These are phyloP conservation scores for Suhomyces panamericanus DNA, from an alignment of 1,139 yeast genomes.

Conservation along the genomic window DNA sequence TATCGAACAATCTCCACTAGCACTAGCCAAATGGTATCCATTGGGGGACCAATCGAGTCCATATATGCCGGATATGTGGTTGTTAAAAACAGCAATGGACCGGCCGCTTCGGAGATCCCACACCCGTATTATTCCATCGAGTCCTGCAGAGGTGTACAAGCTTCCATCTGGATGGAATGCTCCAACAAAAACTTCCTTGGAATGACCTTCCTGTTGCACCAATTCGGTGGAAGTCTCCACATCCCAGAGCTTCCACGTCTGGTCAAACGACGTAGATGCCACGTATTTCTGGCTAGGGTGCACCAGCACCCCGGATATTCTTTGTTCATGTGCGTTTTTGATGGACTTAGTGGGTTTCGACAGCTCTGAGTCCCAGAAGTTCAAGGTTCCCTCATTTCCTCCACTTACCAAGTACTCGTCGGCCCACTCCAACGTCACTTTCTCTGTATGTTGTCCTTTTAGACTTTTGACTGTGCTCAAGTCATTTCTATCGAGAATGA, in stretches of 20 bases:
- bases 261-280: slow-evolving; percentile 79
- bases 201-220: slow-evolving; percentile 79
- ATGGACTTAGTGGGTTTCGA: slow-evolving; percentile 21
- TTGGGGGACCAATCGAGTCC: slow-evolving; percentile 73
- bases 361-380: slow-evolving; percentile 41
- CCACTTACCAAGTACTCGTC: slow-evolving; percentile 46
- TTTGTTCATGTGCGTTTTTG: slow-evolving; percentile 44
- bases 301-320: slow-evolving; percentile 64
- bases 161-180: slow-evolving; percentile 79
- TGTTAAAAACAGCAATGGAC: slow-evolving; percentile 55
- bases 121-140: slow-evolving; percentile 69
- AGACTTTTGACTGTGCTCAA: slow-evolving; percentile 32
- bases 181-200: slow-evolving; percentile 66
- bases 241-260: slow-evolving; percentile 93
- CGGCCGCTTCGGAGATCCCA: slow-evolving; percentile 91
- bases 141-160: slow-evolving; percentile 72
- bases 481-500: slow-evolving; percentile 42
- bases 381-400: slow-evolving; percentile 64
- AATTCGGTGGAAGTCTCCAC: slow-evolving; percentile 35
- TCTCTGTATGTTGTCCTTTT: slow-evolving; percentile 51
- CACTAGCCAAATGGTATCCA: slow-evolving; percentile 77
- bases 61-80: slow-evolving; percentile 75
- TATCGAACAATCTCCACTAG: slow-evolving; percentile 78
- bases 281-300: slow-evolving; percentile 63
- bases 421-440: slow-evolving; percentile 69